A percentile compares a stretch with the other conserved stretches of the same genome.
phyloP scores from a whole-genome alignment of 305 asterid species.

The Fraxinus dipetala region DNA sequence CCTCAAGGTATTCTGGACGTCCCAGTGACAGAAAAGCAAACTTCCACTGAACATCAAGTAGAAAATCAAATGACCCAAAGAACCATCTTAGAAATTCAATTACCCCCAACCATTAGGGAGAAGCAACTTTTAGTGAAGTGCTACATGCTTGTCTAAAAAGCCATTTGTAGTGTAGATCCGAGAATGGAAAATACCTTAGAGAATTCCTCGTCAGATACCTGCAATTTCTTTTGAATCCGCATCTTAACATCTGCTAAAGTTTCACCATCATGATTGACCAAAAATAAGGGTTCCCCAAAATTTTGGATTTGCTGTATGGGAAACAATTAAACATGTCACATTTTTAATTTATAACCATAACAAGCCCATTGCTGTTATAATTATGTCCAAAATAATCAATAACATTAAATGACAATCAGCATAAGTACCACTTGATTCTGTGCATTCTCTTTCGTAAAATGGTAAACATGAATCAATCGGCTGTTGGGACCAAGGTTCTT shows the following conservation, averaged over 20 bases:
- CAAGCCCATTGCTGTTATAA: not conserved
- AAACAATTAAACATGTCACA: conserved; percentile 6
- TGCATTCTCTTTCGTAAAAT: conserved; percentile 66
- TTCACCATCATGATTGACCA: conserved; percentile 75
- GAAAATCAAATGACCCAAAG: conserved; percentile 9
- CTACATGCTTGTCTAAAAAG: not conserved
- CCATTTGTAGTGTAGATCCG: not conserved
- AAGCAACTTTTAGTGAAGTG: conserved; percentile 10
- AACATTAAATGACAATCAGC: not conserved
- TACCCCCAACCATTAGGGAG: not conserved
- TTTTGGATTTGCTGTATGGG: conserved; percentile 66
- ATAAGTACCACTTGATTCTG: conserved; percentile 68
- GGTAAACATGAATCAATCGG: conserved; percentile 77
- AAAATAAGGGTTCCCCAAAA: conserved; percentile 84
- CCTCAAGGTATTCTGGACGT: conserved; percentile 85
- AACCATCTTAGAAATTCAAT: not conserved
- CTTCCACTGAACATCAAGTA: conserved; percentile 57
- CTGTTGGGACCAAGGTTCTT: conserved; percentile 67
- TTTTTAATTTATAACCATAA: not conserved
- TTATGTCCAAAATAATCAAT: not conserved
- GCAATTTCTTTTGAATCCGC: conserved; percentile 77
- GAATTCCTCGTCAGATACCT: conserved; percentile 73
- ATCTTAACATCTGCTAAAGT: conserved; percentile 59
- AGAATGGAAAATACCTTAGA: conserved; percentile 44
- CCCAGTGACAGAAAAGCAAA: conserved; percentile 81